Base-by-base conservation (phyloP, 1,139 yeast species). In the Yamadazyma dendronema region DNA sequence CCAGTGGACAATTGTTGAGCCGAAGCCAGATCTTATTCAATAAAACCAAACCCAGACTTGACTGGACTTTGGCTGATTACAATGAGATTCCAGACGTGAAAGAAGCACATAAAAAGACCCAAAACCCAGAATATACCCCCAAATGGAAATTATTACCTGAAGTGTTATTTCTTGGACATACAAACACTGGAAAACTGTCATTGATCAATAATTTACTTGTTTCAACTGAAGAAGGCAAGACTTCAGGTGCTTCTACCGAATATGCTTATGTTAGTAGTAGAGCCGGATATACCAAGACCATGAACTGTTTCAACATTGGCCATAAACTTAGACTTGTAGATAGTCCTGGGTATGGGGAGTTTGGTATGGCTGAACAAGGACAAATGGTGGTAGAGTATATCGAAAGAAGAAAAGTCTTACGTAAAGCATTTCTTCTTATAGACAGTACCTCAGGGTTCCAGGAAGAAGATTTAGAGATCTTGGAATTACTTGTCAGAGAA, bases 101-200 rank as follows among this genome's bases (percentile, higher is more conserved):
- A 40, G 66, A 67, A 30, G 43, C 38, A 8, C 36, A 35, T 17
- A 34, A 44, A 7, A 38, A 36, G 3, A 39, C 42, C 8, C 42
- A 54, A 38, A 61, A 59, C 23, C 53, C 61, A 0, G 47, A 44
- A 33, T 42, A 46, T 25, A 48, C 43, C 30, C 52, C 56, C 2
- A 54, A 56, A 34, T 11, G 22, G 10, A 13, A 27, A 9, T 56
- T 59, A 11, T 49, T 69, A 12, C 95, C 95, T 0, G 95, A 87
- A 50, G 77, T 87, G 3, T 64, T 84, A 6, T 68, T 88, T 30
- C 53, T 88, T 36, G 96, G 96, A 0, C 76, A 86, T 46, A 83
- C 95, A 35, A 88, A 88, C 50, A 88, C 80, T 2, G 97, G 97
- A 0, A 88, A 88, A 54, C 85, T 95, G 0, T 79, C 94, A 0